Evolutionary conservation across 2,329 filamentous ascomycete species (phyloP), one percentile per base, ranked within the genome.

Genomic region (Ramichloridium luteum): DNA sequence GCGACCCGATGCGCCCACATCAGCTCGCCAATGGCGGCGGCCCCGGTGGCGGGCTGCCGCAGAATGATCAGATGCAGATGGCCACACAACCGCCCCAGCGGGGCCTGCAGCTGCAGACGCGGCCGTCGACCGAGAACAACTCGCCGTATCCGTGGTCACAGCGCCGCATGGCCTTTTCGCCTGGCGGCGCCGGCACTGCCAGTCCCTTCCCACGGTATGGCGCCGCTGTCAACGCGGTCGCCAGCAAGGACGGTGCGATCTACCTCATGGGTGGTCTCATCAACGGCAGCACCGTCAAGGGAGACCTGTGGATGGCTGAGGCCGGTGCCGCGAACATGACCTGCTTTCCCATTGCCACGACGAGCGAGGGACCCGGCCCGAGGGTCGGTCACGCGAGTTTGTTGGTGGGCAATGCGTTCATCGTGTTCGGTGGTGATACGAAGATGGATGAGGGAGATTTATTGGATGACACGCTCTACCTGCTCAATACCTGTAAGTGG

Each of bases 231-330:
- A 98, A 98, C 56, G 73, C 85, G 1, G 70, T 80, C 11, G 81
- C 86, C 14, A 94, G 86, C 23, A 96, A 96, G 60, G 90, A 98
- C 58, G 92, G 92, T 37, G 84, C 93, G 48, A 81, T 98, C 35
- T 98, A 96, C 51, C 70, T 98, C 51, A 96, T 98, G 86, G 90
- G 90, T 41, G 90, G 90, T 30, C 62, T 98, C 39, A 88, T 98
- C 49, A 88, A 93, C 52, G 88, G 88, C 45, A 82, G 85, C 22
- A 93, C 84, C 2, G 90, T 96, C 27, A 94, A 94, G 55, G 90
- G 90, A 28, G 90, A 98, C 60, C 60, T 98, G 28, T 98, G 92
- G 92, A 80, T 96, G 76, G 80, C 96, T 28, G 90, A 98, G 57
- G 83, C 85, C 39, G 85, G 80, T 31, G 32, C 66, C 63, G 79